Conservation (phyloP, 202 grass and related monocot species). For the Brachypodium distachyon region DNA sequence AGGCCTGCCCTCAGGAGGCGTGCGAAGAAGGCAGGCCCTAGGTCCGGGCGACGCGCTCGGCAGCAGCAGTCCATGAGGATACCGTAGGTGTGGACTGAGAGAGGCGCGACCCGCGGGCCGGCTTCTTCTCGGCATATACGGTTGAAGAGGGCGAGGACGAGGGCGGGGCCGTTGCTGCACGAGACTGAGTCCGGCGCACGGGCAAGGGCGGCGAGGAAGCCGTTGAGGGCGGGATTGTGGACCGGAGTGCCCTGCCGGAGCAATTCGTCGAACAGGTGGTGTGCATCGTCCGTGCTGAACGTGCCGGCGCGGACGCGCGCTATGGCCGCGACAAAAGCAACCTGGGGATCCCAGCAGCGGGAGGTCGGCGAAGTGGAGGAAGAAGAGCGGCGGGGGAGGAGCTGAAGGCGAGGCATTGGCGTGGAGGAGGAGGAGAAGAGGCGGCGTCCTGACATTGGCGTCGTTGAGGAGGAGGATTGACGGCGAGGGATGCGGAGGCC, state of each 20-base stretch:
- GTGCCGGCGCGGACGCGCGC: not conserved
- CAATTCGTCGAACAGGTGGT: not conserved
- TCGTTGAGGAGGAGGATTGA: not conserved
- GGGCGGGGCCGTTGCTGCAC: not conserved
- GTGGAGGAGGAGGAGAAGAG: not conserved
- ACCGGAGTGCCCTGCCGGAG: not conserved
- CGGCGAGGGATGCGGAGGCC: not conserved
- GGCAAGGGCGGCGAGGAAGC: not conserved
- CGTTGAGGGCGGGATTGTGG: not conserved
- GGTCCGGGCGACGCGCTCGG: not conserved
- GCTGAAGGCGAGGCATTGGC: not conserved
- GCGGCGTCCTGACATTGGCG: not conserved
- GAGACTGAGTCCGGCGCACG: not conserved
- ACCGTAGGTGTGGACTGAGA: not conserved
- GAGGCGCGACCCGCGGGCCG: not conserved
- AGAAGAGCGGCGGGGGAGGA: not conserved
- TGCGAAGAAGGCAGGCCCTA: not conserved
- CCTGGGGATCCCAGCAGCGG: not conserved
- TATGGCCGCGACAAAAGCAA: not conserved
- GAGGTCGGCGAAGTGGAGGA: not conserved
- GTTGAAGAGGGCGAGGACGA: not conserved
- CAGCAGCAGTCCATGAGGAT: not conserved
- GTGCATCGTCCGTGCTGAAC: not conserved
- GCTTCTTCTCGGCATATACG: not conserved
- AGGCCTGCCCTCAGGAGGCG: not conserved